phyloP scores from a whole-genome alignment of 2,329 filamentous ascomycete genomes.

The Fusarium nelsonii region DNA sequence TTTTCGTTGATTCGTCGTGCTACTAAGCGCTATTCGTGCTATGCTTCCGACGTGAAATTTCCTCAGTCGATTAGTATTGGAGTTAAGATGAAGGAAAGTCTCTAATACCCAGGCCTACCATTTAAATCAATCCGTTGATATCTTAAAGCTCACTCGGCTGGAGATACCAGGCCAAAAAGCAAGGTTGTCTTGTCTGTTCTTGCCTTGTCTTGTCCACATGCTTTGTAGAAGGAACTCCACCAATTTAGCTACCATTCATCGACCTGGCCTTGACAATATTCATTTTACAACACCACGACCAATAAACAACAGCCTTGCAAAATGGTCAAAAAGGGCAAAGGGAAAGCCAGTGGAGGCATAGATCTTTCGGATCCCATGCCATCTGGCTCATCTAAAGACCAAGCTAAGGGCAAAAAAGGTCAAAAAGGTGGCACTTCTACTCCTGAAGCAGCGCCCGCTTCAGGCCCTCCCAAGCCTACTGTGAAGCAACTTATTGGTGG shows the following conservation, averaged over 20 bases:
- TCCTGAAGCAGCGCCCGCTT: constrained; percentile 52
- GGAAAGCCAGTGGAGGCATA: constrained; percentile 54
- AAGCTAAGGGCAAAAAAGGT: constrained; percentile 58
- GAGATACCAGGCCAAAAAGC: neutral
- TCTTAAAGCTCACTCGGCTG: neutral
- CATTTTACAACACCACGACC: constrained; percentile 20
- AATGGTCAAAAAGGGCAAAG: constrained; percentile 68
- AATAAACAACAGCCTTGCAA: constrained; percentile 13
- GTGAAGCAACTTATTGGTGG: constrained; percentile 90
- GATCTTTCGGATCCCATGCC: constrained; percentile 51
- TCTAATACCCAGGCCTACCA: neutral
- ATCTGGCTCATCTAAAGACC: constrained; percentile 58
- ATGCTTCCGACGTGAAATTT: neutral
- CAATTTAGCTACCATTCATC: constrained; percentile 12
- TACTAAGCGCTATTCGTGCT: neutral
- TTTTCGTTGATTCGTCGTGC: neutral
- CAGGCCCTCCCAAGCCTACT: constrained; percentile 69
- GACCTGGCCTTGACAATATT: constrained; percentile 17
- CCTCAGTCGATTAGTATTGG: neutral
- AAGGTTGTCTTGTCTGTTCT: neutral
- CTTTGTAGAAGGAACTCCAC: constrained; percentile 34
- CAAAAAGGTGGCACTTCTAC: constrained; percentile 49
- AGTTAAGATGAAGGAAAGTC: neutral
- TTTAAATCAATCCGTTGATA: too few species aligned
- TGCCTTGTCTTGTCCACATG: neutral